Base-by-base conservation (phyloP, 2,329 filamentous ascomycete genomes). In the Coniochaeta prunicola region DNA sequence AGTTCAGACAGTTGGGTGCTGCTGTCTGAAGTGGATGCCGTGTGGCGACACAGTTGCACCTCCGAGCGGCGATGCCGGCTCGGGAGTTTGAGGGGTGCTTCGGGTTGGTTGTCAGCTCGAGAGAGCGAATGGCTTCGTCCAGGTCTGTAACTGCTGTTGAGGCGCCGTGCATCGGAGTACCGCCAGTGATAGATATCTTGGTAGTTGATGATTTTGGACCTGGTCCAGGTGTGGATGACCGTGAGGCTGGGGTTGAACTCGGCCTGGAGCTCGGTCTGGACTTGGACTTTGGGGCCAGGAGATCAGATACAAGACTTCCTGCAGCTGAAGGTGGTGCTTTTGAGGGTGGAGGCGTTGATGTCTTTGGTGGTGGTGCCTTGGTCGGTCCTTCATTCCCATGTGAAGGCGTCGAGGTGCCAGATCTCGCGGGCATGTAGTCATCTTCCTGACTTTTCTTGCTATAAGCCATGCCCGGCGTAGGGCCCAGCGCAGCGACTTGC, bases 81-180 rank as follows among this genome's bases (percentile, higher is more conserved):
- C 79, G 74, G 1, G 57, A 59, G 58, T 60, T 65, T 31, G 64
- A 60, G 28, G 61, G 19, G 57, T 92, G 74, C 0, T 86, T 84
- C 0, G 92, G 91, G 68, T 97, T 97, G 2, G 92, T 97, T 57
- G 90, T 89, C n/a, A 96, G 83, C 70, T 99, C 94, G 7, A 99
- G 83, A 2, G 88, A 82, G 26, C 92, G 87, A 64, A 99, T 97
- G 4, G 93, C 92, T 1, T 91, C 87, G 64, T 90, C 86, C 1
- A 90, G 74, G 66, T 89, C 86, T 17, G 84, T 84, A 19, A 94
- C 77, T 1, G 87, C 85, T 1, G 87, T 88, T 0, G 89, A 91
- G 38, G 88, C 85, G 17, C 91, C 90, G 59, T 91, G 87, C 90
- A 94, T 94, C 1, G 90, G 85, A 10, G 83, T 87, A 13, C 91